A percentile compares a stretch with the other conserved stretches of the same genome.
These are phyloP conservation scores for Handroanthus guayacan DNA, from an alignment of 257 asterid species.

Conservation along the genomic window DNA sequence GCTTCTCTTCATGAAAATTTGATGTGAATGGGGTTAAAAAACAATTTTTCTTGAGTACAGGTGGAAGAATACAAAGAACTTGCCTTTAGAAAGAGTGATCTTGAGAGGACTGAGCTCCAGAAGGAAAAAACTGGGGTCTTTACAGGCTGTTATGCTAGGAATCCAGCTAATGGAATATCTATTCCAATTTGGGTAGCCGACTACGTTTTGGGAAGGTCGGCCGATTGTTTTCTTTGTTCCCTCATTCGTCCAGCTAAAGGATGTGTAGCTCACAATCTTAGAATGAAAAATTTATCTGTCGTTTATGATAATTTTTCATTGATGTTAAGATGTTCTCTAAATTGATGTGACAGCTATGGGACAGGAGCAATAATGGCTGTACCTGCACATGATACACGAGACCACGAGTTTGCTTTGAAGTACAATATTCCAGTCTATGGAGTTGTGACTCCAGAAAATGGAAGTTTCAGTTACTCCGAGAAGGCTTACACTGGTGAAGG, in stretches of 20 bases:
- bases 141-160: constrained; percentile 90
- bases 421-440: constrained; percentile 72
- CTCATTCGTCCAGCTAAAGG: constrained; percentile 23
- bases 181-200: constrained; percentile 98
- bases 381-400: constrained; percentile 98
- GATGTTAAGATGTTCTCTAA: constrained; percentile 32
- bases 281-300: neutral
- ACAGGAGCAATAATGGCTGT: constrained; percentile 99
- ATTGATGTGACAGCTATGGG: constrained; percentile 77
- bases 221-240: constrained; percentile 28
- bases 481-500: constrained; percentile 87
- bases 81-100: constrained; percentile 93
- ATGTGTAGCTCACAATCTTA: constrained; percentile 3
- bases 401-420: constrained; percentile 92
- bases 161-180: constrained; percentile 81
- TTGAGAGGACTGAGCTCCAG: constrained; percentile 97
- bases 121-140: constrained; percentile 95
- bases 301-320: constrained; percentile 15
- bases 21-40: constrained; percentile 27
- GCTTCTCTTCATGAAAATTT: constrained; percentile 17
- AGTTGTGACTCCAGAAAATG: constrained; percentile 79
- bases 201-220: constrained; percentile 93
- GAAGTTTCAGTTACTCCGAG: constrained; percentile 50
- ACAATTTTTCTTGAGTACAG: constrained; percentile 49
- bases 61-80: constrained; percentile 87